phyloP scores from a whole-genome alignment of 2,329 filamentous ascomycete species.

The Pyrenophora tritici-repentis region DNA sequence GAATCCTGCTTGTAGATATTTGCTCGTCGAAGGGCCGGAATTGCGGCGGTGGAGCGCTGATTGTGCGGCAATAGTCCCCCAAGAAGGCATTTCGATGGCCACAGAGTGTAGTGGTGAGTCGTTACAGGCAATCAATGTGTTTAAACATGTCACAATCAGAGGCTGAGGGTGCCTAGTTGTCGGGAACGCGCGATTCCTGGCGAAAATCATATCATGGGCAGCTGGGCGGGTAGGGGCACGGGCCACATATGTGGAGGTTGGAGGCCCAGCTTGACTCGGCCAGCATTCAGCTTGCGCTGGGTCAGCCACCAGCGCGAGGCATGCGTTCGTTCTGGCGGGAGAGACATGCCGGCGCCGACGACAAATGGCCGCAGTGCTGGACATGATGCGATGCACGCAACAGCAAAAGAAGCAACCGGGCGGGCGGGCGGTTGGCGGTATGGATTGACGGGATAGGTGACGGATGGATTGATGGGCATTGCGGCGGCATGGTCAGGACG shows the following conservation, averaged over 20 bases:
- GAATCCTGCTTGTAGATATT: not conserved
- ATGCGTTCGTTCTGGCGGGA: not conserved
- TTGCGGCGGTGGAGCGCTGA: too few species aligned
- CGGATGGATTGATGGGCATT: conserved; percentile 22
- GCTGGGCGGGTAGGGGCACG: conserved; percentile 20
- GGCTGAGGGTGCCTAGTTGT: conserved; percentile 30
- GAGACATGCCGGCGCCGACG: conserved; percentile 4
- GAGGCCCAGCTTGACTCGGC: not conserved
- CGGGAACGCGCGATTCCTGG: conserved; percentile 34
- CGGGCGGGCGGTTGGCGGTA: too few species aligned
- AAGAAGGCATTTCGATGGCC: not conserved
- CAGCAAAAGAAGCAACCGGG: conserved; percentile 6
- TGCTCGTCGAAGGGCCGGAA: too few species aligned
- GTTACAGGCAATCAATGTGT: conserved; percentile 23
- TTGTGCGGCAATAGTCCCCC: not conserved
- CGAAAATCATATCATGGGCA: conserved; percentile 38
- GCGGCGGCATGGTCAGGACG: conserved; percentile 24
- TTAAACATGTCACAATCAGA: conserved; percentile 38
- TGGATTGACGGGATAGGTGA: conserved; percentile 26
- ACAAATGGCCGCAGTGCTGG: conserved; percentile 10
- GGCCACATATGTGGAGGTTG: conserved; percentile 11
- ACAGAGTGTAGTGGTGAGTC: not conserved
- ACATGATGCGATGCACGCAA: conserved; percentile 5
- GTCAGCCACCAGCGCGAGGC: conserved; percentile 27
- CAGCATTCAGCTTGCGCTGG: conserved; percentile 23